Evolutionary conservation across 257 asterid species (phyloP).

Genomic region (Euphrasia confusa): DNA sequence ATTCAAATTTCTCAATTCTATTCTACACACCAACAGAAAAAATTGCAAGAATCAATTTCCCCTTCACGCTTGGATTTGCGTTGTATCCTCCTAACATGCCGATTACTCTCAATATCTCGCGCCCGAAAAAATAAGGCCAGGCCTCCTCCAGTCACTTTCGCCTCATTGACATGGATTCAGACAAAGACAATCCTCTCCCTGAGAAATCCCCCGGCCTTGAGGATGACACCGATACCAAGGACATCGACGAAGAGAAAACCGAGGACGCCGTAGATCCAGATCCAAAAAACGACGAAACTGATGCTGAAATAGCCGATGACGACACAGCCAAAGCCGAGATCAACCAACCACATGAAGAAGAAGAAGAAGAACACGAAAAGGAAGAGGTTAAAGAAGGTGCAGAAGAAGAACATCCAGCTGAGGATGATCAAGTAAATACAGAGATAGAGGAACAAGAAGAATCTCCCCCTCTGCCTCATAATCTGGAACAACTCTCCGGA

Average conservation of each 20-base stretch:
- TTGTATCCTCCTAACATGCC: slow-evolving; percentile 17
- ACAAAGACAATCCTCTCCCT: slow-evolving; percentile 39
- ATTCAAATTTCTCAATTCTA: slow-evolving; percentile 26
- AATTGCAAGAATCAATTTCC: slow-evolving; percentile 18
- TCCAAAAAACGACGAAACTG: neutral
- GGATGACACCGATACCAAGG: slow-evolving; percentile 1
- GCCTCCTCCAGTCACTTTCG: neutral
- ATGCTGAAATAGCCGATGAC: neutral
- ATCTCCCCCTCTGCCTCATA: slow-evolving; percentile 55
- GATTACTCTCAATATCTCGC: neutral
- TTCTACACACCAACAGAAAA: neutral
- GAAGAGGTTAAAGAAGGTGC: neutral
- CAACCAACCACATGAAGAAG: slow-evolving; percentile 3
- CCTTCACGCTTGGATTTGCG: slow-evolving; percentile 31
- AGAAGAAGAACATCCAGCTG: slow-evolving; percentile 17
- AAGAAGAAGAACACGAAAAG: neutral
- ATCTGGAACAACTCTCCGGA: slow-evolving; percentile 46
- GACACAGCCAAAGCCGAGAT: neutral
- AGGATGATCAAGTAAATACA: neutral
- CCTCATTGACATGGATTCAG: slow-evolving; percentile 37
- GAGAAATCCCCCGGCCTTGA: slow-evolving; percentile 24
- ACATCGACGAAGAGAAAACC: slow-evolving; percentile 11
- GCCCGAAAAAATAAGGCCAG: no score
- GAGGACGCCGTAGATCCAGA: slow-evolving; percentile 19
- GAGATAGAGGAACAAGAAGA: slow-evolving; percentile 10